Evolutionary conservation across 768 basidiomycete genomes (phyloP).

Genomic region (Lactarius akahatsu): DNA sequence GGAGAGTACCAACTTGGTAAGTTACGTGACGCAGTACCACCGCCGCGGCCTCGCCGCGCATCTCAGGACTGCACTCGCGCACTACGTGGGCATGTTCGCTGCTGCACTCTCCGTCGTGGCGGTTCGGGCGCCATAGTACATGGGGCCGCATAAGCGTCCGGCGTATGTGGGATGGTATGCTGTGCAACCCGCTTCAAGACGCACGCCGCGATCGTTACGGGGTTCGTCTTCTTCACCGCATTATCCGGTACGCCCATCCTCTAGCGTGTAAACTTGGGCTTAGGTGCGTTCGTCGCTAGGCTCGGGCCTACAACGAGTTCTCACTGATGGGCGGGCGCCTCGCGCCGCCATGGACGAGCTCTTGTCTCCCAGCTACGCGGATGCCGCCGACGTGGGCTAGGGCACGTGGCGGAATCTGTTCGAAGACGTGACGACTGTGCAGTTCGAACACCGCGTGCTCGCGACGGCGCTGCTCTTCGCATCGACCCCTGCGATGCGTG

Average conservation of each 20-base stretch:
- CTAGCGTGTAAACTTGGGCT: background rate
- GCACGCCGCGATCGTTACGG: constrained; percentile 63
- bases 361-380: constrained; percentile 56
- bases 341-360: too few relatives aligned
- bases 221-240: constrained; percentile 86
- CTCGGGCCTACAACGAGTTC: too few relatives aligned
- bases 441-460: constrained; percentile 58
- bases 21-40: too few relatives aligned
- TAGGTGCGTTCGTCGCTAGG: constrained; percentile 91
- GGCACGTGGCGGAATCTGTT: constrained; percentile 88
- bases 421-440: constrained; percentile 96
- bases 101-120: too few relatives aligned
- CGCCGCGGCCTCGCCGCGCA: too few relatives aligned
- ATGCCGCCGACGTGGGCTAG: constrained; percentile 45
- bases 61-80: too few relatives aligned
- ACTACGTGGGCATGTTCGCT: too few relatives aligned
- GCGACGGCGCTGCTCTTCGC: constrained; percentile 59
- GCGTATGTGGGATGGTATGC: constrained; percentile 43
- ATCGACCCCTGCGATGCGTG: constrained; percentile 51
- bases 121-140: too few relatives aligned
- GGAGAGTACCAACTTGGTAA: too few relatives aligned
- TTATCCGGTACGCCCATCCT: constrained; percentile 64
- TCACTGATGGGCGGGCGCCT: too few relatives aligned
- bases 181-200: constrained; percentile 59
- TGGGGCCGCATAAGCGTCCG: constrained; percentile 56